A percentile compares a stretch with the other conserved stretches of the same genome.
These are phyloP conservation scores for Laetiporus sulphureus DNA, from an alignment of 1,284 basidiomycete genomes.

Conservation along the genomic window DNA sequence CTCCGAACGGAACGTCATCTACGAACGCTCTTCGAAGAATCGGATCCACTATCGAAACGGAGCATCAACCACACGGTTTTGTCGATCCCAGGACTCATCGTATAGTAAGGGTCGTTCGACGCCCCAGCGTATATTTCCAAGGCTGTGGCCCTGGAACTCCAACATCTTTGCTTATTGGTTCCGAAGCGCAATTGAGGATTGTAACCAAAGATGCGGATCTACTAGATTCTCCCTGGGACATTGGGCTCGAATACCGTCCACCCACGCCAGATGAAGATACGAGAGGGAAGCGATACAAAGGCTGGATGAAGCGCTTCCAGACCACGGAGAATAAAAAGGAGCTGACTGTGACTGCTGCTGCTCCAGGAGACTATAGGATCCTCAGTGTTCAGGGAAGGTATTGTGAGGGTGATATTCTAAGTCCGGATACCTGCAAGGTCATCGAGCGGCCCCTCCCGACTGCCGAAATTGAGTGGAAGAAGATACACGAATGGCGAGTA, in stretches of 20 bases:
- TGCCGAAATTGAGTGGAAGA: slow-evolving; percentile 83
- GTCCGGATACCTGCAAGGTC: slow-evolving; percentile 74
- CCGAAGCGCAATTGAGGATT: slow-evolving; percentile 48
- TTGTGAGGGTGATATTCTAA: slow-evolving; percentile 75
- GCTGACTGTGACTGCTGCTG: slow-evolving; percentile 43
- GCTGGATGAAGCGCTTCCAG: slow-evolving; percentile 57
- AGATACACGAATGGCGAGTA: slow-evolving; percentile 88
- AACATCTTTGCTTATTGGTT: slow-evolving; percentile 68
- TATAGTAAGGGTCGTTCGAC: slow-evolving; percentile 69
- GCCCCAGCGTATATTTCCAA: slow-evolving; percentile 70
- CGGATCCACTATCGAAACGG: no score
- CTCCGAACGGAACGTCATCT: no score
- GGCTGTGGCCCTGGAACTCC: slow-evolving; percentile 70
- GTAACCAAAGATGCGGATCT: slow-evolving; percentile 44
- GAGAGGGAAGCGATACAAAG: slow-evolving; percentile 37
- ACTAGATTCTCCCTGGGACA: slow-evolving; percentile 62
- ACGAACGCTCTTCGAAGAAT: no score
- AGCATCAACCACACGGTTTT: slow-evolving; percentile 13
- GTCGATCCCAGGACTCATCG: slow-evolving; percentile 37
- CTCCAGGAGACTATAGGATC: slow-evolving; percentile 83
- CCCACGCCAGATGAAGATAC: slow-evolving; percentile 29
- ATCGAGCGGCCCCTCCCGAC: slow-evolving; percentile 71
- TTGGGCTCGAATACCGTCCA: slow-evolving; percentile 57
- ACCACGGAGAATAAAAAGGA: slow-evolving; percentile 40
- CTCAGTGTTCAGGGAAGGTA: slow-evolving; percentile 68